A percentile compares a stretch with the other conserved stretches of the same genome.
These are phyloP conservation scores for Arbutus unedo DNA, from an alignment of 148 eudicot genomes.

Conservation along the genomic window DNA sequence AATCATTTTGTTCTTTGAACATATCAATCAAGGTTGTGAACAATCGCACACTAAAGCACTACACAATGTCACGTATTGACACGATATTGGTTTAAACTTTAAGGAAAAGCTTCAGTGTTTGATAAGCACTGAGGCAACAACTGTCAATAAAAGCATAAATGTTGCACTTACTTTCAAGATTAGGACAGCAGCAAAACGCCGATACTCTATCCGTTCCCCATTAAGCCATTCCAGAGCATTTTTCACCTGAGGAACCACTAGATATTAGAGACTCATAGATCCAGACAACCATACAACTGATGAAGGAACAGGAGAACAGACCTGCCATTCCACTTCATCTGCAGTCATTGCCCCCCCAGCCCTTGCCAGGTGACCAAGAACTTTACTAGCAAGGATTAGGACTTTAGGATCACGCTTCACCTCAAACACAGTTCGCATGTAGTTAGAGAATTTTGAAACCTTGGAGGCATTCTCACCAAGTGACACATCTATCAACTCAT, in stretches of 20 bases:
- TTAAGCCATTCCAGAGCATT: conserved; percentile 87
- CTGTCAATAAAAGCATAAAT: conserved; percentile 9
- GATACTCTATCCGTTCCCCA: conserved; percentile 83
- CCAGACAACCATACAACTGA: conserved; percentile 7
- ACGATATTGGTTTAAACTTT: neutral
- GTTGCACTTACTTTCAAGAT: conserved; percentile 69
- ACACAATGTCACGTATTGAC: too few relatives aligned
- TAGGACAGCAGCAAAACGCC: conserved; percentile 94
- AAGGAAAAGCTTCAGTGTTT: neutral
- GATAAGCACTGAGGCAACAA: neutral
- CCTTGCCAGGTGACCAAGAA: conserved; percentile 90
- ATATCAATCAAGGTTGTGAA: too few relatives aligned
- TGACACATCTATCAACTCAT: conserved; percentile 82
- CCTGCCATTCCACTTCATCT: conserved; percentile 96
- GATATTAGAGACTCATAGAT: neutral
- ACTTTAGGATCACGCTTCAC: conserved; percentile 82
- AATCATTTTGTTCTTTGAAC: too few relatives aligned
- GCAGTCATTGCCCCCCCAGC: conserved; percentile 98
- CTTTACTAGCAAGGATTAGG: conserved; percentile 79
- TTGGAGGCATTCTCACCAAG: conserved; percentile 90
- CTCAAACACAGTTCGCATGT: conserved; percentile 81
- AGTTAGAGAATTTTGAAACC: conserved; percentile 75
- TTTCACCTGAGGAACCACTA: conserved; percentile 51
- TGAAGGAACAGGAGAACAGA: conserved; percentile 20
- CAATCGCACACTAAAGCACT: too few relatives aligned